A percentile compares a stretch with the other conserved stretches of the same genome.
These are phyloP conservation scores for Acer campestre DNA, from an alignment of 345 rosid genomes.

Conservation along the genomic window DNA sequence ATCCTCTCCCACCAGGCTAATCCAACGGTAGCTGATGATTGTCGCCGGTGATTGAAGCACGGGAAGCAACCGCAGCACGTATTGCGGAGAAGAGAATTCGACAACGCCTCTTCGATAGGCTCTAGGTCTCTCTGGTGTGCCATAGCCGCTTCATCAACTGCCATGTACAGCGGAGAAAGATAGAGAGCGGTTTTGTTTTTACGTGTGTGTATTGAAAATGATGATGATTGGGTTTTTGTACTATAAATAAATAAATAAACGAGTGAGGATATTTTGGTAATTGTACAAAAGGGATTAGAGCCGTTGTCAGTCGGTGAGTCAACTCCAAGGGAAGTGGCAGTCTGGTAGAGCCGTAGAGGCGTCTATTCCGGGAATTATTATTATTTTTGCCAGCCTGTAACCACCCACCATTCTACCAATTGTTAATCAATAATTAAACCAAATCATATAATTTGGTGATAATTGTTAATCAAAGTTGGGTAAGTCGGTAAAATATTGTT, in stretches of 20 bases:
- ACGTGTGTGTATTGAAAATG: neutral
- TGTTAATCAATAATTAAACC: neutral
- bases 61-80: conserved; percentile 67
- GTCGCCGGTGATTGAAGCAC: conserved; percentile 41
- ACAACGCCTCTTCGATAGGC: neutral
- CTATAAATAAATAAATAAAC: too few relatives aligned
- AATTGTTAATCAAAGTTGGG: too few relatives aligned
- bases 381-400: neutral
- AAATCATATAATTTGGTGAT: neutral
- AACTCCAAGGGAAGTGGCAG: too few relatives aligned
- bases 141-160: neutral
- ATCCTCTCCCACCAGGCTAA: conserved; percentile 60
- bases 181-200: neutral
- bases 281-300: neutral
- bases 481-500: too few relatives aligned
- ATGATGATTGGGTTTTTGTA: neutral
- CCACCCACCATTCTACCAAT: neutral
- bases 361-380: neutral
- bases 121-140: neutral
- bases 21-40: conserved; percentile 36
- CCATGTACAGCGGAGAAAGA: neutral
- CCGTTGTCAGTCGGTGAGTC: conserved; percentile 1
- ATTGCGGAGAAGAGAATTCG: conserved; percentile 25
- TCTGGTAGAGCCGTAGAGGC: too few relatives aligned
- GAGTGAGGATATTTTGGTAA: conserved; percentile 12